These are phyloP conservation scores for Blastocystis hominis DNA, from an alignment of 352 stramenopile genomes.

Conservation along the genomic window DNA sequence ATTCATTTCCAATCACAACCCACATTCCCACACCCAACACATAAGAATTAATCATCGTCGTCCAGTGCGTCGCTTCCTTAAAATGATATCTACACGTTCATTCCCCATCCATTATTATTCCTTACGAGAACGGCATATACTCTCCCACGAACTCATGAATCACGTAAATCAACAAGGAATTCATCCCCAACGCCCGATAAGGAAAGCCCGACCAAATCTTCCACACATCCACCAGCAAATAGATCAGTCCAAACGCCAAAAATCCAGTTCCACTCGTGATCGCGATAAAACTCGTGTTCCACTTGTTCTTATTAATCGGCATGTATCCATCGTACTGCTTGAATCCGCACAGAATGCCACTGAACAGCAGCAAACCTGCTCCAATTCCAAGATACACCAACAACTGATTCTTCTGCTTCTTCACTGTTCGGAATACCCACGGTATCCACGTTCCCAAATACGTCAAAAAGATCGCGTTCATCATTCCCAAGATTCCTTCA, in stretches of 20 bases:
- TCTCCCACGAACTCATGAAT: constrained; percentile 29
- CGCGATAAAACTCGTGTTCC: constrained; percentile 47
- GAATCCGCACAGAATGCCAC: constrained; percentile 45
- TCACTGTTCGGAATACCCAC: background rate
- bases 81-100: constrained; percentile 42
- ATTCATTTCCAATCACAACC: constrained; percentile 40
- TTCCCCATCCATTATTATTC: background rate
- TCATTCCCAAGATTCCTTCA: constrained; percentile 38
- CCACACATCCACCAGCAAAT: constrained; percentile 52
- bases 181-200: constrained; percentile 46
- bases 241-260: constrained; percentile 16
- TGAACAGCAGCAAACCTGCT: background rate
- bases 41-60: constrained; percentile 27
- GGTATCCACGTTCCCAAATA: constrained; percentile 31
- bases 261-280: constrained; percentile 8
- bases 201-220: constrained; percentile 49
- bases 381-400: constrained; percentile 2
- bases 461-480: constrained; percentile 34
- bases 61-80: constrained; percentile 13
- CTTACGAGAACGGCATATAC: constrained; percentile 31
- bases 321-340: constrained; percentile 54
- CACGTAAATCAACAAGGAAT: constrained; percentile 47
- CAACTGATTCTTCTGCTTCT: background rate
- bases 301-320: constrained; percentile 58
- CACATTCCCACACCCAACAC: constrained; percentile 47